phyloP scores from a whole-genome alignment of 352 stramenopile genomes.

The Phytophthora crassamura region DNA sequence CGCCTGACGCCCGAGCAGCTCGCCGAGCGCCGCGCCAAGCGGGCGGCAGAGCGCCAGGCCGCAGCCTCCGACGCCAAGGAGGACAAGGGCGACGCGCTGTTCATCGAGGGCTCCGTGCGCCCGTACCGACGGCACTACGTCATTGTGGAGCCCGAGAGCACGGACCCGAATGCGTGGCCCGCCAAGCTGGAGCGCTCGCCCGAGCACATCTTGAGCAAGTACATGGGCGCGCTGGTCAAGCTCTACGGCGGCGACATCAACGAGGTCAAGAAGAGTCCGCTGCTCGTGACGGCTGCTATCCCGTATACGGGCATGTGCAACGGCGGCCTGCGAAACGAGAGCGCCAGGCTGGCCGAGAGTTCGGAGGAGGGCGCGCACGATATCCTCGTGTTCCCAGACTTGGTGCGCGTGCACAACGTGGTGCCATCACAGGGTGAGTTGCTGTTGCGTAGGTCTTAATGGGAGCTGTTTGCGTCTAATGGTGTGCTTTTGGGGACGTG shows the following conservation, averaged over 20 bases:
- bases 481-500: background rate
- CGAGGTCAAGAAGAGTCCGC: slow-evolving; percentile 48
- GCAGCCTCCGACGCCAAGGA: slow-evolving; percentile 14
- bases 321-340: background rate
- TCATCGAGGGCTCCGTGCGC: slow-evolving; percentile 66
- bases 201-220: slow-evolving; percentile 60
- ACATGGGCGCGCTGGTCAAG: slow-evolving; percentile 38
- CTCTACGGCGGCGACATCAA: slow-evolving; percentile 37
- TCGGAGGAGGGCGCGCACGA: slow-evolving; percentile 48
- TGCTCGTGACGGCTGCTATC: slow-evolving; percentile 62
- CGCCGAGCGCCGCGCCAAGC: slow-evolving; percentile 38
- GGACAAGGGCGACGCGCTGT: slow-evolving; percentile 34
- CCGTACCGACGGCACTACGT: slow-evolving; percentile 67
- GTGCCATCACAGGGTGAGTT: slow-evolving; percentile 49
- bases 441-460: background rate
- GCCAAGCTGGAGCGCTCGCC: slow-evolving; percentile 74
- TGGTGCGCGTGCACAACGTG: slow-evolving; percentile 64
- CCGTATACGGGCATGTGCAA: slow-evolving; percentile 40
- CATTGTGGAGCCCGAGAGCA: slow-evolving; percentile 54
- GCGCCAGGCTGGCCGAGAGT: background rate
- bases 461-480: background rate
- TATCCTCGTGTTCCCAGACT: slow-evolving; percentile 76
- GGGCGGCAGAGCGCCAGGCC: slow-evolving; percentile 21
- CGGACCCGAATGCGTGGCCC: slow-evolving; percentile 56
- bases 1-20: slow-evolving; percentile 39